Percentiles rank a stretch among this genome's conserved stretches.
Conservation (phyloP, 306 rosid species). For the Fagus crenata region DNA sequence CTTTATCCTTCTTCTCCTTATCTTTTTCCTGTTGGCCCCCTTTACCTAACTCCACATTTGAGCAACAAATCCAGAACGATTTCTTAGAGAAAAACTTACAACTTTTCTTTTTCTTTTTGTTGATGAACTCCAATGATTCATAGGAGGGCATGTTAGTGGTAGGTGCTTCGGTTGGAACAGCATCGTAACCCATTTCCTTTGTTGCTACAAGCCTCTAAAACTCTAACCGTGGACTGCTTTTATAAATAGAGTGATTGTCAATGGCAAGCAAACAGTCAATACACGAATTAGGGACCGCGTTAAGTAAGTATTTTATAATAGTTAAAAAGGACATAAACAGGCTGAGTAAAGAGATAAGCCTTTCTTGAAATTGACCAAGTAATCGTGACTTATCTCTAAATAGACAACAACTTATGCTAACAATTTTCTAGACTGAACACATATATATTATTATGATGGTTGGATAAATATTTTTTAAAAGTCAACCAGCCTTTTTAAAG, state of each 20-base stretch:
- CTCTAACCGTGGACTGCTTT: not conserved
- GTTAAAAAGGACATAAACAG: too few species aligned
- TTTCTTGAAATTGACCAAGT: too few species aligned
- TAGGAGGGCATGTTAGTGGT: not conserved
- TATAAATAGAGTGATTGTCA: not conserved
- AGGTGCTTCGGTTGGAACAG: conserved; percentile 9
- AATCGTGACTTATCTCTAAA: too few species aligned
- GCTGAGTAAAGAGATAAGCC: too few species aligned
- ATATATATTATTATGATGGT: too few species aligned
- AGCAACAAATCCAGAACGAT: conserved; percentile 30
- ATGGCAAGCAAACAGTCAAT: conserved; percentile 2
- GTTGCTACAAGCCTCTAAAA: not conserved
- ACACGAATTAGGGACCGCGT: not conserved
- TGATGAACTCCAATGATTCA: not conserved
- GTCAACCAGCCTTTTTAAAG: too few species aligned
- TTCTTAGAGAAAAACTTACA: not conserved
- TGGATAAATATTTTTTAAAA: too few species aligned
- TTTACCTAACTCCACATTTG: conserved; percentile 13
- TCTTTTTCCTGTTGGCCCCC: not conserved
- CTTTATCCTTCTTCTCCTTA: not conserved
- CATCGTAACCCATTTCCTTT: not conserved
- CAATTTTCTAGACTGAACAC: too few species aligned
- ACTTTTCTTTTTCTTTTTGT: conserved; percentile 14
- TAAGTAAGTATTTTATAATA: too few species aligned
- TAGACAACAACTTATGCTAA: too few species aligned